These are phyloP conservation scores for Phytophthora ohioensis DNA, from an alignment of 352 stramenopile species.

Conservation along the genomic window DNA sequence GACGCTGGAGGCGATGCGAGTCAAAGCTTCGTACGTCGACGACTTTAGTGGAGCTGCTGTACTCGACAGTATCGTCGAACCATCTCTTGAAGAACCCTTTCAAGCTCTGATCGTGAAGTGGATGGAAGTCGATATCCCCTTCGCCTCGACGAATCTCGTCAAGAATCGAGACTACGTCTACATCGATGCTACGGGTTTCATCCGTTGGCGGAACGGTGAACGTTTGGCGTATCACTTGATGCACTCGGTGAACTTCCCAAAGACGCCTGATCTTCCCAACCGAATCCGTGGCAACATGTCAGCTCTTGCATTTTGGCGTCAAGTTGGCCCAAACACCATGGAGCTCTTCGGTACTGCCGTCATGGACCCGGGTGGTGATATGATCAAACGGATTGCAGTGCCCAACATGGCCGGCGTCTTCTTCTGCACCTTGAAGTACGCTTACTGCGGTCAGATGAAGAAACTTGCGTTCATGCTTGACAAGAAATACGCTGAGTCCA, in stretches of 20 bases:
- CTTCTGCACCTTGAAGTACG: slow-evolving; percentile 40
- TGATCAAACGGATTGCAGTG: slow-evolving; percentile 42
- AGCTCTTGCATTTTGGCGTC: slow-evolving; percentile 51
- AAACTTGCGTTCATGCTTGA: slow-evolving; percentile 51
- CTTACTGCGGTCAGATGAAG: slow-evolving; percentile 47
- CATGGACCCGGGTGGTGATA: slow-evolving; percentile 41
- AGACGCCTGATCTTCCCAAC: slow-evolving; percentile 49
- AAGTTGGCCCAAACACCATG: slow-evolving; percentile 49
- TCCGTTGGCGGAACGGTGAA: slow-evolving; percentile 34
- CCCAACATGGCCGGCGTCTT: slow-evolving; percentile 37
- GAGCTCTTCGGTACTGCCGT: slow-evolving; percentile 53
- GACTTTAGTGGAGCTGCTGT: slow-evolving; percentile 61
- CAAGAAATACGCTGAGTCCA: slow-evolving; percentile 42
- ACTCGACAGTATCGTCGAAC: slow-evolving; percentile 60
- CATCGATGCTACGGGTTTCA: slow-evolving; percentile 41
- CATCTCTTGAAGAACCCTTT: slow-evolving; percentile 50
- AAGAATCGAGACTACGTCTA: slow-evolving; percentile 50
- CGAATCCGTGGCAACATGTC: slow-evolving; percentile 59
- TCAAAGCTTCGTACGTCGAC: slow-evolving; percentile 55
- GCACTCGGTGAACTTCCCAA: slow-evolving; percentile 46
- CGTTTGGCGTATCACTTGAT: slow-evolving; percentile 46
- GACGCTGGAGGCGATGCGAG: slow-evolving; percentile 57
- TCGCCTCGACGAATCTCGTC: slow-evolving; percentile 46
- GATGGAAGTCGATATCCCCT: slow-evolving; percentile 58
- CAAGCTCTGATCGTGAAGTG: slow-evolving; percentile 46